phyloP scores from a whole-genome alignment of 208 protist genomes.

The Leishmania turanica region DNA sequence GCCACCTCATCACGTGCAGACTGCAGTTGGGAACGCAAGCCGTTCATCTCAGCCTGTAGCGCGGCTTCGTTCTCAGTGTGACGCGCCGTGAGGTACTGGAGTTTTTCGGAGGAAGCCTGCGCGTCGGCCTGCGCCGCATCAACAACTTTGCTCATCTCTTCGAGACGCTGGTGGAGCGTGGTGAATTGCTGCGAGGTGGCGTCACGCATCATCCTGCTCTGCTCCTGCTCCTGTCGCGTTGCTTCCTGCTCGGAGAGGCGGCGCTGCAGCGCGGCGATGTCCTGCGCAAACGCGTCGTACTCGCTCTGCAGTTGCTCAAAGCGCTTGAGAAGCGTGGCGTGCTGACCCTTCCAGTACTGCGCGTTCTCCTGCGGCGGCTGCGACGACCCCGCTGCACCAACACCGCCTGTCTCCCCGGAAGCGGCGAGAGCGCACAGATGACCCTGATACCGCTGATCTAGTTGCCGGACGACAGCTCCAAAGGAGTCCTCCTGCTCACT shows the following conservation, averaged over 20 bases:
- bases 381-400: neutral
- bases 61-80: conserved; percentile 10
- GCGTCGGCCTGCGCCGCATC: conserved; percentile 39
- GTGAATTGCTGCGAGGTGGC: conserved; percentile 32
- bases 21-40: conserved; percentile 23
- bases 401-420: neutral
- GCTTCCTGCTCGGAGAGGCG: conserved; percentile 25
- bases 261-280: conserved; percentile 31
- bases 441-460: conserved; percentile 36
- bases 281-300: conserved; percentile 38
- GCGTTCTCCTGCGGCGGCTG: neutral
- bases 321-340: conserved; percentile 38
- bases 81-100: conserved; percentile 14
- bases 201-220: conserved; percentile 27
- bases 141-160: conserved; percentile 33
- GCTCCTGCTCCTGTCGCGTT: conserved; percentile 21
- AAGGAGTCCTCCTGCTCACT: conserved; percentile 23
- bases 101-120: conserved; percentile 11
- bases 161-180: conserved; percentile 25
- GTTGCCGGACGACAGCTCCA: conserved; percentile 19
- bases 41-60: conserved; percentile 12
- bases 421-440: conserved; percentile 7
- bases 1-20: conserved; percentile 22
- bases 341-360: conserved; percentile 36
- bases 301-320: conserved; percentile 57